phyloP scores from a whole-genome alignment of 169 alveolate species.

The Perkinsus marinus region DNA sequence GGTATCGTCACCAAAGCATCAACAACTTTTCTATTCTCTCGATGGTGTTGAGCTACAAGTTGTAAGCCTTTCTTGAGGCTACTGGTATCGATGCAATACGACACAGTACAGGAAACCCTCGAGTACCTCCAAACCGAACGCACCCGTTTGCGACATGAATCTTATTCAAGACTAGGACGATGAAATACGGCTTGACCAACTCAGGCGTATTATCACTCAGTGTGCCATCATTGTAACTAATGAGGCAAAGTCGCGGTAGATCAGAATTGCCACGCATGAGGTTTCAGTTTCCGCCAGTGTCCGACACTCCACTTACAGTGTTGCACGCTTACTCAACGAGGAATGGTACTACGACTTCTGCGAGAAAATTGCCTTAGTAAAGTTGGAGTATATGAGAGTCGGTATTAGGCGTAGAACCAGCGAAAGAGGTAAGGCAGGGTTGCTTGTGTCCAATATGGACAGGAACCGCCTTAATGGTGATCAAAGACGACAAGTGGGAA shows the following conservation, averaged over 20 bases:
- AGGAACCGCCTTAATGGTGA: too few species aligned
- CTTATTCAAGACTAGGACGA: background rate
- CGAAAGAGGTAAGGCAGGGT: too few species aligned
- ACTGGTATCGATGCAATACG: background rate
- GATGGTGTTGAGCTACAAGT: too few species aligned
- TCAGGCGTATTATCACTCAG: background rate
- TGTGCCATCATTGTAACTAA: background rate
- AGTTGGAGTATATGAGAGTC: too few species aligned
- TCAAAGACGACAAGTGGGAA: too few species aligned
- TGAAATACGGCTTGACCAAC: background rate
- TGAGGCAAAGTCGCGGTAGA: background rate
- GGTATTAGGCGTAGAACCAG: too few species aligned
- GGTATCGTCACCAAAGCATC: too few species aligned
- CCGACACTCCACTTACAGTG: background rate
- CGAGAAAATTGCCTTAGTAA: too few species aligned
- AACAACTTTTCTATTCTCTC: too few species aligned
- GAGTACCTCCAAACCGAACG: background rate
- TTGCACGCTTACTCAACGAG: background rate
- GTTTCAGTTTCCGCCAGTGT: background rate
- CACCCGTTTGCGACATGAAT: background rate
- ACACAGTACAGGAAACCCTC: background rate
- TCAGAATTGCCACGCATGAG: background rate
- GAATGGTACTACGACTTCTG: background rate
- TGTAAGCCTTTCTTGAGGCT: too few species aligned
- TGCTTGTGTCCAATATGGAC: too few species aligned